Conservation (phyloP, 768 basidiomycete genomes). For the Collybia mongolica region DNA sequence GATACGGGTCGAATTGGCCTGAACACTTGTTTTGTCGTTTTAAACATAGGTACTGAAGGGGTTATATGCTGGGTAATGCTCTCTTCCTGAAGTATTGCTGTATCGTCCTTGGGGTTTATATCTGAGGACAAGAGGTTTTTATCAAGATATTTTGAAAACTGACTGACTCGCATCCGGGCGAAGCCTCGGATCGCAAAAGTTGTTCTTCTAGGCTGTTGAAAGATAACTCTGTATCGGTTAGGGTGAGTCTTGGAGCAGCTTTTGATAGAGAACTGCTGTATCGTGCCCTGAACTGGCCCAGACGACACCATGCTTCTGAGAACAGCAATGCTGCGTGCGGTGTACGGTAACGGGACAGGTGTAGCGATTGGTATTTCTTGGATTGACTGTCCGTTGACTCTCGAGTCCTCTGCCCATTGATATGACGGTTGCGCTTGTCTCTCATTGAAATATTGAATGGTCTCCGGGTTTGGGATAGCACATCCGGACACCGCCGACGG, state of each 20-base stretch:
- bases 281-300: constrained; percentile 7
- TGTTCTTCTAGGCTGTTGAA: background rate
- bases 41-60: background rate
- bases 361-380: constrained; percentile 19
- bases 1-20: constrained; percentile 27
- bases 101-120: too few species aligned
- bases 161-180: too few species aligned
- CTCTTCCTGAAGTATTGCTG: background rate
- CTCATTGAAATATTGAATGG: background rate
- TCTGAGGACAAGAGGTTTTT: too few species aligned
- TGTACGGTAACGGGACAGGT: constrained; percentile 28
- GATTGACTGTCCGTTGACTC: background rate
- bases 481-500: too few species aligned
- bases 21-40: background rate
- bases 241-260: too few species aligned
- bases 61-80: too few species aligned
- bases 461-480: too few species aligned
- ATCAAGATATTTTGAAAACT: too few species aligned
- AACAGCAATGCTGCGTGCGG: constrained; percentile 25
- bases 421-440: background rate
- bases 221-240: background rate
- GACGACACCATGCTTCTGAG: constrained; percentile 27
- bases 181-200: background rate
- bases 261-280: too few species aligned
- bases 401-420: background rate